These are phyloP conservation scores for Begonia fuchsioides DNA, from an alignment of 306 rosid species.

Conservation along the genomic window DNA sequence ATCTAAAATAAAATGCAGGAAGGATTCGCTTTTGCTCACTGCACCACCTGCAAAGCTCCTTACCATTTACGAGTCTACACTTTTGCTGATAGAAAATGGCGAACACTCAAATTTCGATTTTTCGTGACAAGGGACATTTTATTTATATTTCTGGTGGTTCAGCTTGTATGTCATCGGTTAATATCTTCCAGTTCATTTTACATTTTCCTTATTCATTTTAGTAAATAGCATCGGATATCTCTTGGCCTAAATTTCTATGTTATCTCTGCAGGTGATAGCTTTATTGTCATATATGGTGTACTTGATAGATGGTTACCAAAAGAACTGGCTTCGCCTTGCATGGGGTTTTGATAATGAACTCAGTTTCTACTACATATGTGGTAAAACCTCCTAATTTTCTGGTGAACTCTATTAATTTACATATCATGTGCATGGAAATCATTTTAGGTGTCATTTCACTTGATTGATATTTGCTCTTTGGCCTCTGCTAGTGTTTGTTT, in stretches of 20 bases:
- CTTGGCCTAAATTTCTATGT: constrained; percentile 3
- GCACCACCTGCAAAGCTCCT: constrained; percentile 97
- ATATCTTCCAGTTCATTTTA: constrained; percentile 6
- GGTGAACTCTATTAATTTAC: too few species aligned
- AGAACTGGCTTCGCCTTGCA: constrained; percentile 75
- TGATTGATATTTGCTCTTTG: neutral
- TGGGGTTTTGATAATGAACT: constrained; percentile 76
- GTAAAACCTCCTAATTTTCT: constrained; percentile 22
- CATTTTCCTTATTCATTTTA: constrained; percentile 1
- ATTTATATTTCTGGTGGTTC: constrained; percentile 77
- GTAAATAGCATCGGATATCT: constrained; percentile 5
- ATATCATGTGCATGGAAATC: neutral
- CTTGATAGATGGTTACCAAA: constrained; percentile 67
- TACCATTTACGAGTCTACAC: constrained; percentile 91
- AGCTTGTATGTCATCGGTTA: constrained; percentile 62
- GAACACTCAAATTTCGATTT: constrained; percentile 87
- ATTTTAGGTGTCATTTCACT: too few species aligned
- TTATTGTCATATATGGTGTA: constrained; percentile 71
- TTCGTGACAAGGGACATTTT: constrained; percentile 92
- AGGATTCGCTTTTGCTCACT: constrained; percentile 99
- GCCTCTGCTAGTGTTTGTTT: neutral
- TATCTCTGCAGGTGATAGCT: constrained; percentile 57
- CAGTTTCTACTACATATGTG: constrained; percentile 87
- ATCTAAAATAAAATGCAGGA: constrained; percentile 49
- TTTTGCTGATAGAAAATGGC: constrained; percentile 94